A percentile compares a stretch with the other conserved stretches of the same genome.
Evolutionary conservation across 2,329 filamentous ascomycete genomes (phyloP).

Genomic region (Curvularia hawaiiensis): DNA sequence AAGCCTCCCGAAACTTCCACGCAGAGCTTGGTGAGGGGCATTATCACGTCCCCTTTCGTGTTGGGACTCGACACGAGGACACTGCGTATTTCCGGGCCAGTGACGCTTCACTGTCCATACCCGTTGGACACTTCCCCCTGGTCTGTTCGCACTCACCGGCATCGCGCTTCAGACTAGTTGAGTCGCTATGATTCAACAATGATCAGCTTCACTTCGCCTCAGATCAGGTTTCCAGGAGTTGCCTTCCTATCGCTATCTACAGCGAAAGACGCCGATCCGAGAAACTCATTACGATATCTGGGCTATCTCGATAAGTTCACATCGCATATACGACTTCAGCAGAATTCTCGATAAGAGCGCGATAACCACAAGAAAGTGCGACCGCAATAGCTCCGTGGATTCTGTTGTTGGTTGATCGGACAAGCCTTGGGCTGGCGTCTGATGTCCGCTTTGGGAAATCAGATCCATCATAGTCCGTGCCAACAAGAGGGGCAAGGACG

Average conservation of each 20-base stretch:
- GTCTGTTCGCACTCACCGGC: neutral
- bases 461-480: conserved; percentile 37
- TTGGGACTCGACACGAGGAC: conserved; percentile 3
- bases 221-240: neutral
- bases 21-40: conserved; percentile 17
- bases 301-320: conserved; percentile 5
- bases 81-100: conserved; percentile 3
- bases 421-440: conserved; percentile 26
- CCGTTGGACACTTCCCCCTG: neutral
- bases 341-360: conserved; percentile 17
- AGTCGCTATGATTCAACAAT: neutral
- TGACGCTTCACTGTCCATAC: conserved; percentile 4
- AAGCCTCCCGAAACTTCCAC: conserved; percentile 8
- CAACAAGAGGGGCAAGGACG: conserved; percentile 32
- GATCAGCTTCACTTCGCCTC: neutral
- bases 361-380: conserved; percentile 21
- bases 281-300: conserved; percentile 10
- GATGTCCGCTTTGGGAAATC: conserved; percentile 38
- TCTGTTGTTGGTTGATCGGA: conserved; percentile 24
- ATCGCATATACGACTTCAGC: conserved; percentile 10
- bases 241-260: conserved; percentile 2
- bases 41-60: neutral
- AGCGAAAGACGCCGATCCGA: neutral
- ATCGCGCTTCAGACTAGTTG: neutral
- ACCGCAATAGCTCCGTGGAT: conserved; percentile 19